Evolutionary conservation across 441 rosid genomes (phyloP), one percentile per base, ranked within the genome.

Genomic region (Euphorbia schlechtendalii): DNA sequence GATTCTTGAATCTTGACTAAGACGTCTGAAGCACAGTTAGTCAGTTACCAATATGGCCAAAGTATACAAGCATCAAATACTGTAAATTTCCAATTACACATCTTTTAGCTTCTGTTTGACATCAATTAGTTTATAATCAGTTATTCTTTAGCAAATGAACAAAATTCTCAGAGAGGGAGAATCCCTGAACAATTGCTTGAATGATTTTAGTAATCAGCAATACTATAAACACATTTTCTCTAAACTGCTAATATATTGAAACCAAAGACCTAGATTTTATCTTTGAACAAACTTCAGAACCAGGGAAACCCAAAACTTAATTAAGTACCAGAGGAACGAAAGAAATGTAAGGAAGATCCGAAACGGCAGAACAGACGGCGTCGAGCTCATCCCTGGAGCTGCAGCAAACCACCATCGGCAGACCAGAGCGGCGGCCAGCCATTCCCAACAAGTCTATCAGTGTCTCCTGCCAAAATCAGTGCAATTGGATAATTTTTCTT

Each of bases 371-470:
- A 73, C 85, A 89, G 66, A 92, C 86, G 13, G 94, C 84, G 64
- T 90, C 96, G 15, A 90, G 96, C 77, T 85, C 92, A 72, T 92
- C 96, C 5, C 96, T 86, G 13, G 94, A 85, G 82, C 84, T 86
- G 77, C 96, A 92, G 75, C 90, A 90, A 1, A 88, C 84, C 40
- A 86, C 85, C 76, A 88, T 77, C 7, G 96, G 96, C 58, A 88
- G 82, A 60, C 85, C 82, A 48, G 75, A 76, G 64, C 85, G 94
- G 56, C 86, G 85, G 40, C 87, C 94, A 7, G 81, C 71, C 66
- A 83, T 83, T 9, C 86, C 85, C 22, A 92, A 73, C 53, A 92
- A 69, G 24, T 86, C 89, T 64, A 88, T 82, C 48, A 92, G 76
- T 13, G 94, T 90, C 72, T 81, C 96, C 97, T 90, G 77, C 38